phyloP scores from a whole-genome alignment of 768 basidiomycete species.

The Russula abietina region DNA sequence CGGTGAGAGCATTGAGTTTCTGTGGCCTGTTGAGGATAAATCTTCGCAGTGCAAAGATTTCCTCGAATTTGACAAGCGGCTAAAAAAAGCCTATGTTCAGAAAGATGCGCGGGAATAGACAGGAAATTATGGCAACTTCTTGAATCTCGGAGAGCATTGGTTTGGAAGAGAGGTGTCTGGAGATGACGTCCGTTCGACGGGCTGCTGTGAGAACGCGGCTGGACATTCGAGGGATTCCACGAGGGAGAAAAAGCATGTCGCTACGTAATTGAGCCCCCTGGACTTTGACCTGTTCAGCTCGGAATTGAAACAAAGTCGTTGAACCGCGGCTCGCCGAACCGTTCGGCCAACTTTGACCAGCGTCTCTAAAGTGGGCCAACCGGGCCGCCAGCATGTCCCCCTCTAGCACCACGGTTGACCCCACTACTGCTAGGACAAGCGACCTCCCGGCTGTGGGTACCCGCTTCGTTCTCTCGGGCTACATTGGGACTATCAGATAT shows the following conservation, averaged over 20 bases:
- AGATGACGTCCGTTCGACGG: constrained; percentile 31
- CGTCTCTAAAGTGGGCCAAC: background rate
- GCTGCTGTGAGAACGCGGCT: constrained; percentile 26
- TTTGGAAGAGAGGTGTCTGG: constrained; percentile 34
- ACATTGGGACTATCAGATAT: constrained; percentile 66
- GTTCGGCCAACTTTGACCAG: background rate
- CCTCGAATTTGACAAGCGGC: constrained; percentile 60
- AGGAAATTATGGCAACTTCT: constrained; percentile 3
- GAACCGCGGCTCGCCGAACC: background rate
- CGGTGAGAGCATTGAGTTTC: constrained; percentile 79
- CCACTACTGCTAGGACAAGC: background rate
- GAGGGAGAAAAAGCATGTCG: constrained; percentile 11
- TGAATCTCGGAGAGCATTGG: constrained; percentile 3
- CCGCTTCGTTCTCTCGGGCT: constrained; percentile 48
- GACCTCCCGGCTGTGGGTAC: constrained; percentile 40
- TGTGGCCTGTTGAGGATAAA: constrained; percentile 75
- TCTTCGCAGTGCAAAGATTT: constrained; percentile 53
- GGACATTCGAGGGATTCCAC: constrained; percentile 18
- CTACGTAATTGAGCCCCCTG: background rate
- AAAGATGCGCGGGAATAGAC: background rate
- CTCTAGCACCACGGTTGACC: background rate
- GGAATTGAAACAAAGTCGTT: too few relatives aligned
- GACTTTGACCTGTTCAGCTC: too few relatives aligned
- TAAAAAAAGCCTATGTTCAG: constrained; percentile 21
- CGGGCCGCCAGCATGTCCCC: constrained; percentile 4